Evolutionary conservation across 2,329 filamentous ascomycete genomes (phyloP).

Genomic region (Rhinocladiella mackenziei): DNA sequence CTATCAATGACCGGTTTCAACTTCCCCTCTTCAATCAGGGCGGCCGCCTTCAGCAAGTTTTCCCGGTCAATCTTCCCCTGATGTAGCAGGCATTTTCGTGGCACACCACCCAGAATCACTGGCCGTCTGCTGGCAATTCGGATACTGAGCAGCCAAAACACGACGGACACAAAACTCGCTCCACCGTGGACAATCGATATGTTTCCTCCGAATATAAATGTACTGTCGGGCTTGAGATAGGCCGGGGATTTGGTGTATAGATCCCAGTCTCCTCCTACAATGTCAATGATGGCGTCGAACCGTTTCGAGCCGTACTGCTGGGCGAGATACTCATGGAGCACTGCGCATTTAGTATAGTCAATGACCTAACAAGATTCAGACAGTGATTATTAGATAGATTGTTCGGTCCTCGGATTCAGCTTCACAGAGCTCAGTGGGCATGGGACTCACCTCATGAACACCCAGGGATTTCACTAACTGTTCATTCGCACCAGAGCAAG

Average conservation of each 20-base stretch:
- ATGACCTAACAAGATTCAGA: no score
- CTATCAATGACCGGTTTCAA: conserved; percentile 1
- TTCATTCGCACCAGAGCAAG: conserved; percentile 2
- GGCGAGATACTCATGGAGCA: conserved; percentile 4
- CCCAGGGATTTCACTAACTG: conserved; percentile 2
- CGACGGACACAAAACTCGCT: no score
- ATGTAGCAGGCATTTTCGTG: conserved; percentile 3
- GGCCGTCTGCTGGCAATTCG: no score
- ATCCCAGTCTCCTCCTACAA: not conserved
- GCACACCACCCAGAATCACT: conserved; percentile 2
- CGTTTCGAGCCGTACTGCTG: not conserved
- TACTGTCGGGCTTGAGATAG: conserved; percentile 4
- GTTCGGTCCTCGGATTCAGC: no score
- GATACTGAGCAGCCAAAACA: no score
- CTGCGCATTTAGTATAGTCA: conserved; percentile 2
- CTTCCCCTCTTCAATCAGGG: conserved; percentile 1
- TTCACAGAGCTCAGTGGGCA: no score
- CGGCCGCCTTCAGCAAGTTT: not conserved
- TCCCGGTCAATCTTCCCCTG: not conserved
- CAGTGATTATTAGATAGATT: no score
- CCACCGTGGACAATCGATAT: conserved; percentile 1
- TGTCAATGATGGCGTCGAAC: conserved; percentile 12
- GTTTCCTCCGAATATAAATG: not conserved
- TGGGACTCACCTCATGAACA: conserved; percentile 3
- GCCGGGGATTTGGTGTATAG: not conserved